A percentile compares a stretch with the other conserved stretches of the same genome.
phyloP scores from a whole-genome alignment of 2,329 filamentous ascomycete species.

The Exserohilum turcica region DNA sequence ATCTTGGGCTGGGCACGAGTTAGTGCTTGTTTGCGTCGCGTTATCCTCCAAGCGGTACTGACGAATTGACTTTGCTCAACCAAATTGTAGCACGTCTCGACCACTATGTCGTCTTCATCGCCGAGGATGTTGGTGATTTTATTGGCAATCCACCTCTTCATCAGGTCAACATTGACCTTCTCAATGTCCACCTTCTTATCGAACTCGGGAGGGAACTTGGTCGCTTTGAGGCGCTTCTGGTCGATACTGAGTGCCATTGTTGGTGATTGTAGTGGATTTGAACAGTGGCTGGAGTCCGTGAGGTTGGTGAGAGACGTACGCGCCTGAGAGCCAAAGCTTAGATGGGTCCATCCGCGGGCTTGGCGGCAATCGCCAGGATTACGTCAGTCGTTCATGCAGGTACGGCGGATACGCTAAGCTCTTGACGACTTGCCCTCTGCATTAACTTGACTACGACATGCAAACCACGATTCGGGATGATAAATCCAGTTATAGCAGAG shows the following conservation, averaged over 20 bases:
- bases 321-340: constrained; percentile 18
- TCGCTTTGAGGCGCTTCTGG: constrained; percentile 85
- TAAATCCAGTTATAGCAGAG: background rate
- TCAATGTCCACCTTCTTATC: constrained; percentile 94
- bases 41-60: constrained; percentile 47
- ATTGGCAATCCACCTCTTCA: constrained; percentile 97
- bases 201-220: constrained; percentile 93
- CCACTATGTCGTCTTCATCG: constrained; percentile 95
- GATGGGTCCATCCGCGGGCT: constrained; percentile 16
- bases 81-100: constrained; percentile 75
- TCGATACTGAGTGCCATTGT: constrained; percentile 83
- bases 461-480: background rate
- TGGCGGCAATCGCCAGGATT: constrained; percentile 11
- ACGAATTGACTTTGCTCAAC: constrained; percentile 78
- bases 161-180: constrained; percentile 95
- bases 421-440: background rate
- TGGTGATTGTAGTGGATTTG: constrained; percentile 1
- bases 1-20: constrained; percentile 76
- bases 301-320: constrained; percentile 7
- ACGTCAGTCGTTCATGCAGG: constrained; percentile 24
- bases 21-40: constrained; percentile 10
- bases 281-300: background rate
- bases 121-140: constrained; percentile 86
- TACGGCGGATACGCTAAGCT: constrained; percentile 13
- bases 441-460: background rate